Evolutionary conservation across 345 rosid species (phyloP), one percentile per base, ranked within the genome.

Genomic region (Salix caprea): DNA sequence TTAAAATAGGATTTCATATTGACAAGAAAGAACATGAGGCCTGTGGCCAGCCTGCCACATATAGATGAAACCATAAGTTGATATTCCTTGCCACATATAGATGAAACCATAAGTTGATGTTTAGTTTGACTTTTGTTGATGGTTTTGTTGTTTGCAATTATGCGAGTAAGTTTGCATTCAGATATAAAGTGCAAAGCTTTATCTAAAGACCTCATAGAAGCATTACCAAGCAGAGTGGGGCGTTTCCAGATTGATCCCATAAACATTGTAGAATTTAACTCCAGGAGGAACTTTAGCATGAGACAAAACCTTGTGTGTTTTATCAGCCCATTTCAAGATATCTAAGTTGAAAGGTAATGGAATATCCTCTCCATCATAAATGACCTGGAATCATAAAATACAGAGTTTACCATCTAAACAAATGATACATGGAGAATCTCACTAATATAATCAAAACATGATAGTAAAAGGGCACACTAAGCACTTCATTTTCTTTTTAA

Each of bases 181-280:
- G 62, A 36, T 72, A 52, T 37, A 4, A 37, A 64, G 23, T 52
- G 18, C 67, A 30, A 2, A 73, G 28, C 46, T 74, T 58, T 7
- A 40, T 50, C 44, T 18, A 61, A 67, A 66, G 48, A 68, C 18
- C 14, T 7, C 67, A 76, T 50, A 75, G 72, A 84, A 83, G 71
- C 62, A 85, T 81, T 91, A 95, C 99, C 99, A 84, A 73, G 90
- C 96, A 82, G 88, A 90, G 58, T 93, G 99, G 10, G 99, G 99
- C 58, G 99, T 93, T 78, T 86, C 97, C 65, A 91, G 84, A 84
- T 84, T 84, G 70, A 82, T 91, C n/a, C 91, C 99, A 77, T 95
- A 95, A 69, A 95, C 90, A 74, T 93, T 95, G 86, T 91, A 95
- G 85, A 95, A 95, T 86, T 91, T 93, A 72, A 95, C 99, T 85